These are phyloP conservation scores for Colletotrichum acutatum DNA, from an alignment of 2,329 filamentous ascomycete genomes.

Conservation along the genomic window DNA sequence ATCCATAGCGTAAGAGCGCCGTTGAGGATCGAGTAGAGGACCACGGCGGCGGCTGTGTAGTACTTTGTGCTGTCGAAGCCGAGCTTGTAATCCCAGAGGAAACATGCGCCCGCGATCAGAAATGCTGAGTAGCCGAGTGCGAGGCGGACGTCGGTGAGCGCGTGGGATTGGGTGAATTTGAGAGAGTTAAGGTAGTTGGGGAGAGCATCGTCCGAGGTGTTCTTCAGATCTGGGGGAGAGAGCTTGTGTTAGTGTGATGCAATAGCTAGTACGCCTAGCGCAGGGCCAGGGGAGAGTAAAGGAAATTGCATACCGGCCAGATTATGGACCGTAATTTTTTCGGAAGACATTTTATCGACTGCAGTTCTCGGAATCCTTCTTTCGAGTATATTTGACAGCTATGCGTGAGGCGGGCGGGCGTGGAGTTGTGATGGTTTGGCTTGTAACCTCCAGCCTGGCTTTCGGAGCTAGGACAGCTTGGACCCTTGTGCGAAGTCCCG, in stretches of 20 bases:
- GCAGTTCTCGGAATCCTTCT: neutral
- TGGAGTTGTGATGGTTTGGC: constrained; percentile 22
- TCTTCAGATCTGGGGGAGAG: constrained; percentile 82
- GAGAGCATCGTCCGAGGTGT: constrained; percentile 94
- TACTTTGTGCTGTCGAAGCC: constrained; percentile 89
- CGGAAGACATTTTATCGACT: constrained; percentile 53
- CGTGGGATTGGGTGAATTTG: constrained; percentile 84
- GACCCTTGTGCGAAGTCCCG: constrained; percentile 25
- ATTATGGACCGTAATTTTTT: constrained; percentile 75
- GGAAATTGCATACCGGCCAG: constrained; percentile 62
- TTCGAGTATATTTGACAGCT: neutral
- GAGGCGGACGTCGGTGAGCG: constrained; percentile 84
- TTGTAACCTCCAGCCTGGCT: constrained; percentile 36
- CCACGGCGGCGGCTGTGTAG: constrained; percentile 83
- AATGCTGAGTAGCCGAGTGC: constrained; percentile 86
- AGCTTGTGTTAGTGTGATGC: constrained; percentile 32
- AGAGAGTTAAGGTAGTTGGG: constrained; percentile 92
- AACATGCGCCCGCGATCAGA: constrained; percentile 81
- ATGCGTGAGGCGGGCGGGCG: neutral
- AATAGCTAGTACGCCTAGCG: neutral
- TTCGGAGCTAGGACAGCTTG: constrained; percentile 30
- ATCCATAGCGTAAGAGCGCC: constrained; percentile 85
- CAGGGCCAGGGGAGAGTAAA: neutral
- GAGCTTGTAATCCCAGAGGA: constrained; percentile 90
- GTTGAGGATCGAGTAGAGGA: constrained; percentile 83